Evolutionary conservation across 805 yeast species (phyloP), one percentile per base, ranked within the genome.

Genomic region (Kluyveromyces aestuarii): DNA sequence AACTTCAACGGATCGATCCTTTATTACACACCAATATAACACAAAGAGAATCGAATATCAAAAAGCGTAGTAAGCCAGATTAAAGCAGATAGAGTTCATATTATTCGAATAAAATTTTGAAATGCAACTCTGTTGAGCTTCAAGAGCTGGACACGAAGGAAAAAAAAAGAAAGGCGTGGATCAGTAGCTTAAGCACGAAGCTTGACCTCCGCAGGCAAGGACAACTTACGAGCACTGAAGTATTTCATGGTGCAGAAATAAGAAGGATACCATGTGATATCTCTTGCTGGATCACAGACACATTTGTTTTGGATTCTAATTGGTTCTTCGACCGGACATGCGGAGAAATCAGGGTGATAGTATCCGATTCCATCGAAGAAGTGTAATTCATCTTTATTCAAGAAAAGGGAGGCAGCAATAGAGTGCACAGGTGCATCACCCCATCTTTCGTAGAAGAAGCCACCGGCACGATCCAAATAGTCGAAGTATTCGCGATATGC

Each of bases 341-440:
- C 75, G 11, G 60, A 66, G 63, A 83, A 84, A 14, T 90, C 91
- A 0, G 74, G 69, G 65, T 86, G 93, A 55, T 73, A 74, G 63
- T 86, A 87, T 9, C 93, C 95, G 39, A 86, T 73, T 52, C 86
- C 82, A 49, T 80, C 82, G 58, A 87, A 84, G 69, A 77, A 84
- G 63, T 83, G 87, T 16, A 87, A 62, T 57, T 84, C 76, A 30
- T 70, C 67, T 56, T 72, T 72, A 52, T 79, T 74, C 45, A 82
- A 64, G 58, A 84, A 72, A 43, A 82, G 67, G 1, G 88, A 68
- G 2, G 80, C 85, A 6, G 86, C 95, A 45, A 87, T 74, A 0
- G 95, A 78, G 67, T 87, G 95, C n/a, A 87, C 78, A 3, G 95
- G 95, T 0, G 95, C 96, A 67, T 87, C 96, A 18, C 96, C 96